Percentiles rank a stretch among this genome's conserved stretches.
These are phyloP conservation scores for Pyricularia grisea DNA, from an alignment of 2,329 filamentous ascomycete genomes.

Conservation along the genomic window DNA sequence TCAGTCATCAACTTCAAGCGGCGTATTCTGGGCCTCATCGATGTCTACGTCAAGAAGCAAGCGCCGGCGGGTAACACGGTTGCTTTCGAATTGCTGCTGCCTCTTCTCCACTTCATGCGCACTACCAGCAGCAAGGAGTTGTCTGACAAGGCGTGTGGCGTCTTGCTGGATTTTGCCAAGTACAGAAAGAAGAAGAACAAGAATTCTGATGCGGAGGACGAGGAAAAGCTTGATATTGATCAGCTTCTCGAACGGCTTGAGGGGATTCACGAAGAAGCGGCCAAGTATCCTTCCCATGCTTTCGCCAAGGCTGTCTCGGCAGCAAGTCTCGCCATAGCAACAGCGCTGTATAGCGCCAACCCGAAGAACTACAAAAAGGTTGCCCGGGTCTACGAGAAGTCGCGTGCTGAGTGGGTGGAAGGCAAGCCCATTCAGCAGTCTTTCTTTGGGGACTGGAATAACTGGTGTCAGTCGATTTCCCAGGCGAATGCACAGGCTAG, in stretches of 20 bases:
- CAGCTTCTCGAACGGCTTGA: conserved; percentile 48
- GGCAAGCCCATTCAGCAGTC: conserved; percentile 50
- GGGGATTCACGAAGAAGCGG: conserved; percentile 58
- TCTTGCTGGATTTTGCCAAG: conserved; percentile 65
- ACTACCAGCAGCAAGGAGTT: conserved; percentile 71
- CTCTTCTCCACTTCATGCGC: conserved; percentile 66
- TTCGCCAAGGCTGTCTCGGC: conserved; percentile 69
- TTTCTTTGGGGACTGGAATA: conserved; percentile 66
- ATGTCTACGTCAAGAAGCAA: conserved; percentile 76
- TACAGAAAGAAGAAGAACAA: conserved; percentile 48
- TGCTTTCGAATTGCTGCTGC: conserved; percentile 61
- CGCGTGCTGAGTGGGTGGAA: conserved; percentile 49
- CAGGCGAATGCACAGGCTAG: neutral
- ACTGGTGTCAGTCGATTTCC: conserved; percentile 42
- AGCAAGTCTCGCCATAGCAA: conserved; percentile 58
- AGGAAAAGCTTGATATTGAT: conserved; percentile 25
- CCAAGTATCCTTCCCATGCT: conserved; percentile 46
- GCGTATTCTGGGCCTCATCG: conserved; percentile 78
- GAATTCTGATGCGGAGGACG: conserved; percentile 32
- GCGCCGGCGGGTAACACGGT: conserved; percentile 55
- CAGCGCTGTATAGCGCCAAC: conserved; percentile 47
- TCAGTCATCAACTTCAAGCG: conserved; percentile 92
- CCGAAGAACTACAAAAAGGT: conserved; percentile 43
- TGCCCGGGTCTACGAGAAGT: conserved; percentile 54
- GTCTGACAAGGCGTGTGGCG: conserved; percentile 60